phyloP scores from a whole-genome alignment of 2,329 filamentous ascomycete species.

The Phaeomoniella chlamydospora region DNA sequence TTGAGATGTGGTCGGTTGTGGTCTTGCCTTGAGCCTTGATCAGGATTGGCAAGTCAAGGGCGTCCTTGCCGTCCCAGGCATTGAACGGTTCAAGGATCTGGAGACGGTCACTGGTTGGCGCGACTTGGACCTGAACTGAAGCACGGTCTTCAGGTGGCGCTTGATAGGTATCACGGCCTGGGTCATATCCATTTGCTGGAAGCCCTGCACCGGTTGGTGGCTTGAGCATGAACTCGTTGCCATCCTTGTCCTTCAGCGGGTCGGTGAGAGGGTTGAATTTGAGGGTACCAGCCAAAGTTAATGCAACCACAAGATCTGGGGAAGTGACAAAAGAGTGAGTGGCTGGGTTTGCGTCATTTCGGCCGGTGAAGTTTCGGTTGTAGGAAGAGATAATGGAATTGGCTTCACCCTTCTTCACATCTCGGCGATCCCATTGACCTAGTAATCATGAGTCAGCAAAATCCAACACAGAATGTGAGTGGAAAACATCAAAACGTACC shows the following conservation, averaged over 20 bases:
- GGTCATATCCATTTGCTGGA: conserved; percentile 70
- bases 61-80: conserved; percentile 87
- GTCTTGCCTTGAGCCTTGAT: conserved; percentile 97
- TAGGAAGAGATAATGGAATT: conserved; percentile 98
- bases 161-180: conserved; percentile 89
- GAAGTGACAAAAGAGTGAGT: conserved; percentile 90
- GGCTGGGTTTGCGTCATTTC: conserved; percentile 90
- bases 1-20: conserved; percentile 93
- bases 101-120: conserved; percentile 82
- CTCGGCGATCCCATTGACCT: conserved; percentile 77
- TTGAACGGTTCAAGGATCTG: conserved; percentile 80
- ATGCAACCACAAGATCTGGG: conserved; percentile 74
- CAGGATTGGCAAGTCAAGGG: conserved; percentile 67
- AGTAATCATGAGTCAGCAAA: conserved; percentile 3
- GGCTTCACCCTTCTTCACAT: conserved; percentile 86
- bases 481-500: conserved; percentile 30
- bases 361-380: conserved; percentile 99
- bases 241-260: conserved; percentile 83
- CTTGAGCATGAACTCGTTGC: conserved; percentile 86
- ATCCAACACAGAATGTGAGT: conserved; percentile 1
- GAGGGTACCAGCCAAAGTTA: conserved; percentile 69
- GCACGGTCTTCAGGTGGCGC: conserved; percentile 71
- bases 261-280: conserved; percentile 95
- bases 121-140: conserved; percentile 63
- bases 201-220: conserved; percentile 70